Evolutionary conservation across 257 asterid species (phyloP).

Genomic region (Sherardia arvensis): DNA sequence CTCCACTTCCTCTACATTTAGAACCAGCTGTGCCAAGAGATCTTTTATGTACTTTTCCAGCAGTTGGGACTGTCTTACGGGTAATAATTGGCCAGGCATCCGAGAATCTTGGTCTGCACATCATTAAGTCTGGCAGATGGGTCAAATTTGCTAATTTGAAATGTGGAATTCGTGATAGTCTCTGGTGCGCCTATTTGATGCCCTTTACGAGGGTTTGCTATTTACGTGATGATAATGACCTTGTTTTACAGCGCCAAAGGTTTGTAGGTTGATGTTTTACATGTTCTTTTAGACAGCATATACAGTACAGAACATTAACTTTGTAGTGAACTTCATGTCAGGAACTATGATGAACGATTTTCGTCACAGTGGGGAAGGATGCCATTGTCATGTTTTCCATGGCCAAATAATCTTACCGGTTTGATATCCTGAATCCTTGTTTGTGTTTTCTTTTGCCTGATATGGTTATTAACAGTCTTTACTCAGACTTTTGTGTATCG

Average conservation of each 20-base stretch:
- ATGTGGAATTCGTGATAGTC: slow-evolving; percentile 37
- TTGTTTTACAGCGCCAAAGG: slow-evolving; percentile 47
- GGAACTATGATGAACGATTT: slow-evolving; percentile 44
- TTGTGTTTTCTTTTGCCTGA: slow-evolving; percentile 1
- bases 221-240: slow-evolving; percentile 51
- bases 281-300: not conserved
- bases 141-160: slow-evolving; percentile 40
- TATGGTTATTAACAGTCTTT: slow-evolving; percentile 10
- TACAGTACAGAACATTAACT: slow-evolving; percentile 1
- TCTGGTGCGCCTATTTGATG: slow-evolving; percentile 61
- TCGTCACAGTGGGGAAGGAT: slow-evolving; percentile 42
- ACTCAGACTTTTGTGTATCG: slow-evolving; percentile 7
- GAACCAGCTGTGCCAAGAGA: slow-evolving; percentile 56
- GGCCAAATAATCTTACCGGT: slow-evolving; percentile 67
- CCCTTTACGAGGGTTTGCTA: slow-evolving; percentile 53
- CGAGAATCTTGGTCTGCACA: slow-evolving; percentile 38
- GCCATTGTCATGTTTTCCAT: slow-evolving; percentile 60
- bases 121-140: slow-evolving; percentile 58
- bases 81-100: slow-evolving; percentile 35
- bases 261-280: slow-evolving; percentile 21
- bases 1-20: slow-evolving; percentile 56
- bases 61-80: slow-evolving; percentile 72
- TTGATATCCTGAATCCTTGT: slow-evolving; percentile 1
- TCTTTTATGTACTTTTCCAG: slow-evolving; percentile 52
- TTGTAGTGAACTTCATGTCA: slow-evolving; percentile 17